Conservation (phyloP, 129 eudicot species). For the Pseudognaphalium luteoalbum region DNA sequence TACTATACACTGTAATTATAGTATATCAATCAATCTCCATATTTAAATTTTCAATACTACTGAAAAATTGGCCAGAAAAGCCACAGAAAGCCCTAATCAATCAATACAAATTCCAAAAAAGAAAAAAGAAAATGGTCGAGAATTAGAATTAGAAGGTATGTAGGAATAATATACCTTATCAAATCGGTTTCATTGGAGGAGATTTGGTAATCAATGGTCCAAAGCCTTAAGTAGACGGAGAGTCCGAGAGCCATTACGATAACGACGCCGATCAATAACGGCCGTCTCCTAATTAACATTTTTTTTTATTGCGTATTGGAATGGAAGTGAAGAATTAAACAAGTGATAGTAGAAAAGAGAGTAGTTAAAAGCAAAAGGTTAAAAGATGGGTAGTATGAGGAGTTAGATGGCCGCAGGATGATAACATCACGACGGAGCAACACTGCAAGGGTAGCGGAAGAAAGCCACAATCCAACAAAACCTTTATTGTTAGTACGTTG, state of each 20-base stretch:
- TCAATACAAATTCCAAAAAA: background rate
- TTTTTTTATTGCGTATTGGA: slow-evolving; percentile 3
- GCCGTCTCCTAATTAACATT: slow-evolving; percentile 47
- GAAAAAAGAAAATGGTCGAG: background rate
- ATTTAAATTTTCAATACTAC: background rate
- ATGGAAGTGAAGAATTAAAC: slow-evolving; percentile 15
- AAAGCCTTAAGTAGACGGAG: slow-evolving; percentile 70
- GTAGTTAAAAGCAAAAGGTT: too few species aligned
- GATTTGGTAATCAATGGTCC: slow-evolving; percentile 78
- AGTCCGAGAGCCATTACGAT: slow-evolving; percentile 58
- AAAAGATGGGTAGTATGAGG: background rate
- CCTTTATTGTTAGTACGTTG: background rate
- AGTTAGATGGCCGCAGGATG: slow-evolving; percentile 5
- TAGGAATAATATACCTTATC: slow-evolving; percentile 43
- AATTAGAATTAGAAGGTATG: background rate
- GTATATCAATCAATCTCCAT: slow-evolving; percentile 18
- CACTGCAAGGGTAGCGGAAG: slow-evolving; percentile 26
- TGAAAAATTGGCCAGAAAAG: slow-evolving; percentile 13
- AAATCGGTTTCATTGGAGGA: slow-evolving; percentile 68
- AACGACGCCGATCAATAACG: slow-evolving; percentile 45
- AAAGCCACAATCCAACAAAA: slow-evolving; percentile 23
- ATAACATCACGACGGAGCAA: slow-evolving; percentile 20
- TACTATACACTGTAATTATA: background rate
- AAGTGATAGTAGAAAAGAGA: background rate
- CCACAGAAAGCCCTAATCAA: background rate